These are phyloP conservation scores for Drosera capensis DNA, from an alignment of 148 eudicot species.

Conservation along the genomic window DNA sequence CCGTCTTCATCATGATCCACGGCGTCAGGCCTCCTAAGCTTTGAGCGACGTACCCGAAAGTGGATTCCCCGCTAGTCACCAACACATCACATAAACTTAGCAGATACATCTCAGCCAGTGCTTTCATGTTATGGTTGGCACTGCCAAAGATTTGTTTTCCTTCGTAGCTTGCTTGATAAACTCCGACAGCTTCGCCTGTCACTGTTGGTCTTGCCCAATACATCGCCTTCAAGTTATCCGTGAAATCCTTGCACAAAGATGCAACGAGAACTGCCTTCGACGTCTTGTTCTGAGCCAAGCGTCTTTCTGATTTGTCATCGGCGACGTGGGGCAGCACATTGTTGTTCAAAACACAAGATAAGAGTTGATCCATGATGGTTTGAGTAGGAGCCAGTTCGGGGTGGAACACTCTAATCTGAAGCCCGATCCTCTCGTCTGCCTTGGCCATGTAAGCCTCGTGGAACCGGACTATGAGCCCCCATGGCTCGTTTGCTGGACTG, in stretches of 20 bases:
- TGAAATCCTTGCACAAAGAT: conserved; percentile 37
- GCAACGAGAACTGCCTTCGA: conserved; percentile 39
- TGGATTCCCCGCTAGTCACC: conserved; percentile 51
- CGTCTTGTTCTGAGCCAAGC: conserved; percentile 6
- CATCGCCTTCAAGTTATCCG: conserved; percentile 24
- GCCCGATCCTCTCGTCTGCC: conserved; percentile 53
- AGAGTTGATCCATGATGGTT: conserved; percentile 42
- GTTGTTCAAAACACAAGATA: conserved; percentile 35
- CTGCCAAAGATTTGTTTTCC: conserved; percentile 41
- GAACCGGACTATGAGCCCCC: conserved; percentile 65
- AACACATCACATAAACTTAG: conserved; percentile 45
- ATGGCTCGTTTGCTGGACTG: conserved; percentile 55
- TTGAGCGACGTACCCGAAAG: conserved; percentile 64
- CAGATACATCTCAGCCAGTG: conserved; percentile 56
- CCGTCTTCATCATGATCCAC: conserved; percentile 48
- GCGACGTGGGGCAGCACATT: conserved; percentile 27
- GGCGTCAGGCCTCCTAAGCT: conserved; percentile 61
- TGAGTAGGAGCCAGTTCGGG: conserved; percentile 23
- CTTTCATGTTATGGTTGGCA: conserved; percentile 33
- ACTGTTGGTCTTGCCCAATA: conserved; percentile 47
- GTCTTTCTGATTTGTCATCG: conserved; percentile 5
- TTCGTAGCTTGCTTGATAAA: conserved; percentile 71
- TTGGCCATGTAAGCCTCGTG: conserved; percentile 48
- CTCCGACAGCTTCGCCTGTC: conserved; percentile 39
- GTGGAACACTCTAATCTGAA: conserved; percentile 54